These are phyloP conservation scores for Boletus reticuloceps DNA, from an alignment of 768 basidiomycete species.

Conservation along the genomic window DNA sequence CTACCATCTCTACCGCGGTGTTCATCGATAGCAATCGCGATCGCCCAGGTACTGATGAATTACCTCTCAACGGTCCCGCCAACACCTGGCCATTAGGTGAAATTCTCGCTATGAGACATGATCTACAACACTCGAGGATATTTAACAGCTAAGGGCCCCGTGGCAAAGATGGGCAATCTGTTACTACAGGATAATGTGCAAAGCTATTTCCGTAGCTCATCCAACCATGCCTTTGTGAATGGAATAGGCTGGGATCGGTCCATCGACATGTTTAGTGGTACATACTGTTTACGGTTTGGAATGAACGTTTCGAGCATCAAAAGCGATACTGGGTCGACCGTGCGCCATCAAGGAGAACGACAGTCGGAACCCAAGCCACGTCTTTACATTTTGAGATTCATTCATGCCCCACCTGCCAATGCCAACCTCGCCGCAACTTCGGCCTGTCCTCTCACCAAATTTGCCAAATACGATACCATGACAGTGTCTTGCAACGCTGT, in stretches of 20 bases:
- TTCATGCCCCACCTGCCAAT: slow-evolving; percentile 48
- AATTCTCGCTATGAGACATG: slow-evolving; percentile 85
- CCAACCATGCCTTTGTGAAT: too few relatives aligned
- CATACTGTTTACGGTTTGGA: too few relatives aligned
- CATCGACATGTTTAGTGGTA: too few relatives aligned
- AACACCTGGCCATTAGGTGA: slow-evolving; percentile 98
- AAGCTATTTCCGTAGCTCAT: too few relatives aligned
- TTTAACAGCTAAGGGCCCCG: slow-evolving; percentile 66
- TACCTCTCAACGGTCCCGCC: slow-evolving; percentile 58
- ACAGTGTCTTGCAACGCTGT: slow-evolving; percentile 84
- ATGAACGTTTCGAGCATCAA: too few relatives aligned
- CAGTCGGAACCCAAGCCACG: too few relatives aligned
- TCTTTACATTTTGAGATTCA: slow-evolving; percentile 4
- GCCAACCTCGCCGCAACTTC: slow-evolving; percentile 88
- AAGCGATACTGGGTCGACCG: too few relatives aligned
- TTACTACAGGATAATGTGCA: too few relatives aligned
- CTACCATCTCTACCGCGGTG: slow-evolving; percentile 48
- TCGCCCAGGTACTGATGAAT: slow-evolving; percentile 12
- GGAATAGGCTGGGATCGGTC: too few relatives aligned
- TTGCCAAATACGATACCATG: slow-evolving; percentile 93
- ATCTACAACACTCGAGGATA: slow-evolving; percentile 92
- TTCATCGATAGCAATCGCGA: slow-evolving; percentile 14
- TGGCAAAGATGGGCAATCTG: too few relatives aligned
- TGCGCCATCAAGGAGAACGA: too few relatives aligned
- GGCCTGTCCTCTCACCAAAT: slow-evolving; percentile 89